Evolutionary conservation across 2,329 filamentous ascomycete genomes (phyloP), one percentile per base, ranked within the genome.

Genomic region (Aspergillus niger): DNA sequence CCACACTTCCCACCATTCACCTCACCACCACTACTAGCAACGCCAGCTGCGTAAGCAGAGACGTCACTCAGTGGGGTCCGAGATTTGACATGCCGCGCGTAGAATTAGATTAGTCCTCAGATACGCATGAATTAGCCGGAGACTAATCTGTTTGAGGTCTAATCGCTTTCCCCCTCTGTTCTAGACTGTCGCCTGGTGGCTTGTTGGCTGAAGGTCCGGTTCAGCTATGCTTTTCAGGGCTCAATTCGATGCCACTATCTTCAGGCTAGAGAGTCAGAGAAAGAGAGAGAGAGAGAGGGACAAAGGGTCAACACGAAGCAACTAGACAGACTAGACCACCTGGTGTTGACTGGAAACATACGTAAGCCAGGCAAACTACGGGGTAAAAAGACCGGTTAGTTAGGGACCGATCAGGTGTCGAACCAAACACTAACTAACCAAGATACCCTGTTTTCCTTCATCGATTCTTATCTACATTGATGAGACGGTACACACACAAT

Each of bases 11-110:
- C 52, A 36, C 26, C 41, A 36, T 36, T 36, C 32, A 36, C 32
- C 32, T 36, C 39, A 50, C 47, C 47, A 50, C 26, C 47, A 30
- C 47, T 26, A 32, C 47, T 30, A 50, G 26, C 47, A 30, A 30
- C 47, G 47, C 47, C 47, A 59, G 54, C 62, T 66, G 60, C 65
- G 65, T 67, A 62, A 67, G 64, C 65, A 56, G 59, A 67, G 57
- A 66, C 65, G 65, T 65, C 64, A 67, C 58, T 59, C 52, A 56
- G 65, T 66, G 64, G 65, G 65, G 64, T 60, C 56, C 50, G 49
- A 48, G 51, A 54, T 51, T 47, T 55, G 43, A 52, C 47, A 57
- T 48, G 47, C 54, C 30, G 38, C 58, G 61, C 52, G 52, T 63
- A 41, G 58, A 55, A 30, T 36, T 30, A 47, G 39, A 47, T 47